Evolutionary conservation across 345 rosid species (phyloP).

Genomic region (Sapria himalayana): DNA sequence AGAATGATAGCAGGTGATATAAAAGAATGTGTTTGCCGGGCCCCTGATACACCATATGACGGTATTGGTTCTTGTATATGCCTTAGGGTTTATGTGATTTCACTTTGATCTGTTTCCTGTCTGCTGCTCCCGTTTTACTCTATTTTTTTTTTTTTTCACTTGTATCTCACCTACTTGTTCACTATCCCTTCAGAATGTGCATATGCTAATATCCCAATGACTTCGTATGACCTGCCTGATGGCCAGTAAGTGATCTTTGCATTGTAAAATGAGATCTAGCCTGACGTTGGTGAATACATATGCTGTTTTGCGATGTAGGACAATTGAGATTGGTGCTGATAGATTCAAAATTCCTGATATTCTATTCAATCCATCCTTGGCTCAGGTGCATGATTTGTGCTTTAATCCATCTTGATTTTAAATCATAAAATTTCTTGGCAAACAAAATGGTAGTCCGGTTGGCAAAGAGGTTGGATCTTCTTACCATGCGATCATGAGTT

Average conservation of each 20-base stretch:
- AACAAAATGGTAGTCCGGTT: too few relatives aligned
- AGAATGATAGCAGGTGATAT: slow-evolving; percentile 87
- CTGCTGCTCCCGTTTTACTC: too few relatives aligned
- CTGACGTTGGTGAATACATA: background rate
- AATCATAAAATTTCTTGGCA: too few relatives aligned
- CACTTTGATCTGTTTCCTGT: slow-evolving; percentile 2
- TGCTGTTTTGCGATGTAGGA: slow-evolving; percentile 21
- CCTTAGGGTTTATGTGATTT: background rate
- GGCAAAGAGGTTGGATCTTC: too few relatives aligned
- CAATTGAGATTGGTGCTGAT: slow-evolving; percentile 91
- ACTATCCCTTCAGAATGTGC: slow-evolving; percentile 37
- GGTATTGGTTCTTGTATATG: slow-evolving; percentile 24
- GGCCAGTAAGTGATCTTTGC: slow-evolving; percentile 75
- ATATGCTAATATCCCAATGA: slow-evolving; percentile 92
- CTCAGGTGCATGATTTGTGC: slow-evolving; percentile 48
- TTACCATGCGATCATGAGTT: too few relatives aligned
- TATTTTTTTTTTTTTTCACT: slow-evolving; percentile 1
- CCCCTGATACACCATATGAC: slow-evolving; percentile 93
- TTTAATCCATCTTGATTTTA: too few relatives aligned
- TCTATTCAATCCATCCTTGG: slow-evolving; percentile 71
- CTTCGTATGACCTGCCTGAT: slow-evolving; percentile 98
- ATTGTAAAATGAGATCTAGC: background rate
- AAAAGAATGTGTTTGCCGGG: slow-evolving; percentile 90
- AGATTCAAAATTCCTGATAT: slow-evolving; percentile 95
- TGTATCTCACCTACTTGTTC: background rate